Evolutionary conservation across 345 rosid genomes (phyloP), one percentile per base, ranked within the genome.

Genomic region (Euphorbia tirucalli): DNA sequence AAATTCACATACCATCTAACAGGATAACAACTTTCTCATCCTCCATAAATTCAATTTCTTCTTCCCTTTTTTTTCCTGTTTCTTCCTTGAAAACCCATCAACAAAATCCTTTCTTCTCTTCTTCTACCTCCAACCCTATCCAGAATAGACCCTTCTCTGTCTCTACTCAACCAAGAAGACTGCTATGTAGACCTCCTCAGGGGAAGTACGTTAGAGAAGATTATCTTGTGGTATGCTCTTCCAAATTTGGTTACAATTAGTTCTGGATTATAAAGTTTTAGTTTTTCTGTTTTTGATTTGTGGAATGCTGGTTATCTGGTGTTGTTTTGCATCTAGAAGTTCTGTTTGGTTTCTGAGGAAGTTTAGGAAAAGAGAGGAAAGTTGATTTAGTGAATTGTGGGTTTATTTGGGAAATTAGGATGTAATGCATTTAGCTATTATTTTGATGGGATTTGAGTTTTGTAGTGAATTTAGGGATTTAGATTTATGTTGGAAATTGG

Each of bases 191-290:
- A 67, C 90, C 96, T n/a, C 90, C 93, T 71, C 88, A 64, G 0
- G 97, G 97, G 3, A 94, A 94, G 82, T 68, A 81, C 71, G 81
- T 91, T 58, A 82, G 89, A 76, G 93, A 91, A 75, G 96, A 94
- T 77, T 92, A 92, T 77, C 92, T 88, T 70, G 97, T 94, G 93
- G 98, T 92, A 84, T 7, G 81, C 3, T 14, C 54, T 37, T 39
- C 66, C 5, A 27, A 55, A 43, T 27, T 30, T 21, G 24, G 24
- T 41, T 35, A 11, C 52, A 3, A 13, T 55, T 44, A 39, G 10
- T 19, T 32, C 14, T 30, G n/a, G 14, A 1, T 3, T 61, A 15
- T 28, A 2, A 3, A 15, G 7, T 31, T 71, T 50, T n/a, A 16
- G 22, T 41, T 22, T 44, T 31, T 10, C 7, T n/a, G 1, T 11